These are phyloP conservation scores for Sapria himalayana DNA, from an alignment of 345 rosid genomes.

Conservation along the genomic window DNA sequence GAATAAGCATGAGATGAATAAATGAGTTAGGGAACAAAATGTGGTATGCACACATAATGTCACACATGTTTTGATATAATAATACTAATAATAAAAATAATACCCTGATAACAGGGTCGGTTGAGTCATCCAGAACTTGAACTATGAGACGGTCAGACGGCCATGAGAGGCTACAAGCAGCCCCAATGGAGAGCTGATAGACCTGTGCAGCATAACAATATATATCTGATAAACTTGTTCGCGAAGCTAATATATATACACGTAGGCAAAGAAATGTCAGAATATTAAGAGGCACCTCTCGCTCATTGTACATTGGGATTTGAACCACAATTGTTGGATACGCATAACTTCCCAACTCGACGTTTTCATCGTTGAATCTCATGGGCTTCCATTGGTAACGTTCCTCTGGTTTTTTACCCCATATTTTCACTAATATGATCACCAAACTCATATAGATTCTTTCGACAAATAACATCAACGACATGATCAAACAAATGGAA, in stretches of 20 bases:
- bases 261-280: not conserved
- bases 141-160: conserved; percentile 72
- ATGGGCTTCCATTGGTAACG: conserved; percentile 60
- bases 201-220: conserved; percentile 31
- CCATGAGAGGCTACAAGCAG: conserved; percentile 96
- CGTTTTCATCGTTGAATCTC: conserved; percentile 81
- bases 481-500: conserved; percentile 53
- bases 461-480: conserved; percentile 74
- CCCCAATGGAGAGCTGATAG: conserved; percentile 72
- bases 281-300: conserved; percentile 34
- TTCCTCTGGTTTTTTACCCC: conserved; percentile 64
- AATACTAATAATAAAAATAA: too few relatives aligned
- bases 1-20: too few relatives aligned
- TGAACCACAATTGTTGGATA: conserved; percentile 87
- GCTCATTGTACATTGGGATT: conserved; percentile 95
- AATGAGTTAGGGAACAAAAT: too few relatives aligned
- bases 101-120: conserved; percentile 77
- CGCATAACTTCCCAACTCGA: conserved; percentile 58
- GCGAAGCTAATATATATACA: not conserved
- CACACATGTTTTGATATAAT: too few relatives aligned
- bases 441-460: conserved; percentile 75
- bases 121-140: conserved; percentile 92
- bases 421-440: conserved; percentile 40
- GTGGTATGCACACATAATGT: too few relatives aligned
- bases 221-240: not conserved